Base-by-base conservation (phyloP, 2,329 filamentous ascomycete species). In the Colletotrichum zoysiae region DNA sequence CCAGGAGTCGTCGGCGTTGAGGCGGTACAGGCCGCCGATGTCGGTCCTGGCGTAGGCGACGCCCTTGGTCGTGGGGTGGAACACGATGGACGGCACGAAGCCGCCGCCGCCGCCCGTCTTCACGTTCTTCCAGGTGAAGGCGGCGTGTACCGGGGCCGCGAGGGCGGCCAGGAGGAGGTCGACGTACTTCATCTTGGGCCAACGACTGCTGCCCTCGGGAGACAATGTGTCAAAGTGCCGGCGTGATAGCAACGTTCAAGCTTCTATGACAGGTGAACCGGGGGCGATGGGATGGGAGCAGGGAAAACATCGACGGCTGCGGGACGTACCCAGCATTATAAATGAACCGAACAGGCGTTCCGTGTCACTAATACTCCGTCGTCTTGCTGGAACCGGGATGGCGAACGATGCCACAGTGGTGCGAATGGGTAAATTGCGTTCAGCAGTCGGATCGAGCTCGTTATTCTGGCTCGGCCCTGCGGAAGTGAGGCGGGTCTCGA, bases 41-140 rank as follows among this genome's bases (percentile, higher is more conserved):
- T 90, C 87, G 1, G 88, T 88, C 56, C 87, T 82, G 26, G 86
- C 86, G 73, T 89, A 89, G 1, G 86, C 87, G 8, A 89, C 78
- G 6, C 86, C 87, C 74, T 85, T 81, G 5, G 78, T 79, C 33
- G 79, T 84, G 9, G 86, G 86, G 74, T 89, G 87, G 79, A 89
- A 90, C 33, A 88, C 82, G 62, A 90, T 87, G 33, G 87, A 84
- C 1, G 87, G 84, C 3, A 87, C 82, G 74, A 90, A 90, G 18
- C 88, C 88, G 62, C 88, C 88, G n/a, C 88, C 88, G 26, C 87
- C 87, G 60, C 87, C 87, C 63, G 88, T 86, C 61, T 80, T 81
- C 58, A 86, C 86, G 75, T 86, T 87, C 65, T 85, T 81, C 86
- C 86, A 86, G 35, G 80, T 81, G 71, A 79, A 80, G 61, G 82